These are phyloP conservation scores for Gossypium mustelinum DNA, from an alignment of 345 rosid genomes.

Conservation along the genomic window DNA sequence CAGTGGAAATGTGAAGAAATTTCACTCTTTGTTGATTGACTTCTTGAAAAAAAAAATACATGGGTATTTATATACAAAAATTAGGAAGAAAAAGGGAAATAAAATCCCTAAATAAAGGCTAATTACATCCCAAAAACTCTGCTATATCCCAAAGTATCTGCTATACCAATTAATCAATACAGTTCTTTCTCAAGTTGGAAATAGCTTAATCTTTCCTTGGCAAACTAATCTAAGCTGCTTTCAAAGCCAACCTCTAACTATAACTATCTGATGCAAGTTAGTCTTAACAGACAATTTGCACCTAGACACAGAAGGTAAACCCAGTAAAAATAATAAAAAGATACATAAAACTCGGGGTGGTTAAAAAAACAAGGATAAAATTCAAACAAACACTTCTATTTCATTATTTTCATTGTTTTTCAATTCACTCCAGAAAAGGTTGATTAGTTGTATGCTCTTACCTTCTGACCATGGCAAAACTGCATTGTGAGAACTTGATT, in stretches of 20 bases:
- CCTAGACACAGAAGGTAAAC: background rate
- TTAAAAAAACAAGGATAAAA: background rate
- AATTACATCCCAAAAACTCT: too few relatives aligned
- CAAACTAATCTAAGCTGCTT: background rate
- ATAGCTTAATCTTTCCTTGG: background rate
- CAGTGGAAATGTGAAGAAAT: too few relatives aligned
- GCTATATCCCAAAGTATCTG: too few relatives aligned
- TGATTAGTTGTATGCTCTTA: conserved; percentile 21
- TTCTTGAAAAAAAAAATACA: too few relatives aligned
- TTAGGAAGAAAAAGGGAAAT: too few relatives aligned
- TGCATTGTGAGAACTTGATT: conserved; percentile 77
- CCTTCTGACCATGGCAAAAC: conserved; percentile 76
- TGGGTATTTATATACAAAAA: too few relatives aligned
- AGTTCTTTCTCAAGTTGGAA: background rate
- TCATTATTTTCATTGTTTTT: background rate
- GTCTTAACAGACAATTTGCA: background rate
- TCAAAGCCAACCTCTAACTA: background rate
- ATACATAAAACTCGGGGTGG: background rate
- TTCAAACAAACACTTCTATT: background rate
- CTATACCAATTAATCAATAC: too few relatives aligned
- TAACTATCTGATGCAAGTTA: background rate
- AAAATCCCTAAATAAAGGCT: too few relatives aligned
- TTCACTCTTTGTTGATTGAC: too few relatives aligned
- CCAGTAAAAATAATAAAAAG: background rate
- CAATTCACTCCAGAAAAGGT: background rate